These are phyloP conservation scores for Hyphopichia pseudoburtonii DNA, from an alignment of 1,139 yeast genomes.

Conservation along the genomic window DNA sequence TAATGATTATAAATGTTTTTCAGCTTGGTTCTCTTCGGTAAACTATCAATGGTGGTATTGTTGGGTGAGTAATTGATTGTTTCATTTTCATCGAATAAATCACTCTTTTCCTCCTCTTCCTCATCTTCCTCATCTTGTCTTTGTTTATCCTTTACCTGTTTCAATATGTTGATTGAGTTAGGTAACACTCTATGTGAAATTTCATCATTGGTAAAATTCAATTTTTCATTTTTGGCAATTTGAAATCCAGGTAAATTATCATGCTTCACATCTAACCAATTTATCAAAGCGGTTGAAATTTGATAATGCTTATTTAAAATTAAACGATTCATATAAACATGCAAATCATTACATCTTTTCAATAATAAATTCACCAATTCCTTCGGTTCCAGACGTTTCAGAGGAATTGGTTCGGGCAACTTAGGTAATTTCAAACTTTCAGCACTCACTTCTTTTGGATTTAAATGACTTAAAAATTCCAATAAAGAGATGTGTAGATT, in stretches of 20 bases:
- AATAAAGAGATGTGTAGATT: conserved; percentile 33
- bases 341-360: conserved; percentile 34
- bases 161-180: conserved; percentile 23
- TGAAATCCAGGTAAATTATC: conserved; percentile 24
- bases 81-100: not conserved
- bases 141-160: conserved; percentile 1
- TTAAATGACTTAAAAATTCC: conserved; percentile 6
- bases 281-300: conserved; percentile 23
- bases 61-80: not conserved
- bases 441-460: conserved; percentile 10
- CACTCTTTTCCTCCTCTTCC: not conserved
- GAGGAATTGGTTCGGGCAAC: conserved; percentile 45
- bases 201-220: conserved; percentile 8
- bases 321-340: conserved; percentile 30
- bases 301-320: conserved; percentile 27
- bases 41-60: conserved; percentile 6
- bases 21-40: conserved; percentile 16
- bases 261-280: conserved; percentile 32
- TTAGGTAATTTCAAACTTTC: conserved; percentile 32
- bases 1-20: conserved; percentile 20
- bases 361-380: conserved; percentile 14
- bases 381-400: conserved; percentile 7
- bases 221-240: conserved; percentile 6
- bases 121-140: conserved; percentile 5
- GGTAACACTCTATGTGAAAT: conserved; percentile 23